Evolutionary conservation across 768 basidiomycete species (phyloP).

Genomic region (Phaeolepiota aurea): DNA sequence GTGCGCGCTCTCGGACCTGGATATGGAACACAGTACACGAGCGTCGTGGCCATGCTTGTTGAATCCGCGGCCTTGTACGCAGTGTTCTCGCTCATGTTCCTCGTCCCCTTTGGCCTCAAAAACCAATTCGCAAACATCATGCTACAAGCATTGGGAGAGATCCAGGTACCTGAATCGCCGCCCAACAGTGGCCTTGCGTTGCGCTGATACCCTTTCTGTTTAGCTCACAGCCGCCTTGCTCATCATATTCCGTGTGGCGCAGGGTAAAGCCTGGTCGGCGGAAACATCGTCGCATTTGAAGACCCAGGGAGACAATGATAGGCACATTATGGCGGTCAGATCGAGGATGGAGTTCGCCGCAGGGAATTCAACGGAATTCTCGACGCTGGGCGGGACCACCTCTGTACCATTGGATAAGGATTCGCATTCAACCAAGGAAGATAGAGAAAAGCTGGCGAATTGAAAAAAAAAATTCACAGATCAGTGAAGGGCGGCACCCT

Average conservation of each 20-base stretch:
- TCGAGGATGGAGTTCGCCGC: neutral
- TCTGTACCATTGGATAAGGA: neutral
- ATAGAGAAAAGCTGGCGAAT: neutral
- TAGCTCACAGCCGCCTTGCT: conserved; percentile 6
- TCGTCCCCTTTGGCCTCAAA: conserved; percentile 8
- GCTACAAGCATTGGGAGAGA: conserved; percentile 7
- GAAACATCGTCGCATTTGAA: neutral
- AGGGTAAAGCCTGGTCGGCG: conserved; percentile 7
- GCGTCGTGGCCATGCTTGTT: conserved; percentile 9
- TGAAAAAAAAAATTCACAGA: no score
- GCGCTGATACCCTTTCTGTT: neutral
- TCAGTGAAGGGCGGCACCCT: no score
- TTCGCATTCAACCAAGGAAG: neutral
- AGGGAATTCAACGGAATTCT: neutral
- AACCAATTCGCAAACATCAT: conserved; percentile 7
- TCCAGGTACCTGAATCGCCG: conserved; percentile 12
- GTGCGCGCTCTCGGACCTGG: conserved; percentile 5
- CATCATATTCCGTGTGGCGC: conserved; percentile 9
- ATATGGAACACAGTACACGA: conserved; percentile 11
- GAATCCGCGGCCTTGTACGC: conserved; percentile 12
- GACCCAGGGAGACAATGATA: neutral
- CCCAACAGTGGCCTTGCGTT: conserved; percentile 1
- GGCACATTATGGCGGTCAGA: neutral
- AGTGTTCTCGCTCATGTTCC: conserved; percentile 9
- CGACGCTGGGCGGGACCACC: neutral